These are phyloP conservation scores for Neonectria hederae DNA, from an alignment of 2,329 filamentous ascomycete species.

Conservation along the genomic window DNA sequence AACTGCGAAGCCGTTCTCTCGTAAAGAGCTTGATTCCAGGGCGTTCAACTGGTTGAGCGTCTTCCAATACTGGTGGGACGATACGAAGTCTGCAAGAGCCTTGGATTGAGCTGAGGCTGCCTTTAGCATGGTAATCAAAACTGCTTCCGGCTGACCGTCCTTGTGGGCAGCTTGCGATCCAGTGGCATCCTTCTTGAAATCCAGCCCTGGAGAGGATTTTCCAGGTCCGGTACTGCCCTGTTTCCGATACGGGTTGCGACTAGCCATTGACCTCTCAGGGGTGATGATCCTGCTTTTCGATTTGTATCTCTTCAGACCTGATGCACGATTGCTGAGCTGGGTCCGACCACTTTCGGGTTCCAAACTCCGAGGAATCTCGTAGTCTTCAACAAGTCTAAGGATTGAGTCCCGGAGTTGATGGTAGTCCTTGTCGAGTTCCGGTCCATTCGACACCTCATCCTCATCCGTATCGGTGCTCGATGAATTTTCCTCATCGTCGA, in stretches of 20 bases:
- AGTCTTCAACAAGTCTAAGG: conserved; percentile 82
- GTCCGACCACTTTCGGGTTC: conserved; percentile 68
- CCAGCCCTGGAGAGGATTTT: conserved; percentile 17
- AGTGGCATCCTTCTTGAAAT: conserved; percentile 16
- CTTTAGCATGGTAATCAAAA: conserved; percentile 77
- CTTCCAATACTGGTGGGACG: conserved; percentile 86
- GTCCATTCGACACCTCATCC: conserved; percentile 67
- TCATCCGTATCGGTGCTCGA: conserved; percentile 69
- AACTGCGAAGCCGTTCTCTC: conserved; percentile 74
- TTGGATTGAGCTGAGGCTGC: conserved; percentile 81
- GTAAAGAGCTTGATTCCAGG: conserved; percentile 68
- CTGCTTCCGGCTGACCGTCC: conserved; percentile 57
- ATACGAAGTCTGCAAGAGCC: conserved; percentile 82
- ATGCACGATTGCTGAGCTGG: conserved; percentile 77
- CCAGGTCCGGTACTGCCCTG: conserved; percentile 35
- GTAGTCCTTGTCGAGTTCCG: conserved; percentile 80
- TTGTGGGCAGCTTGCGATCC: conserved; percentile 31
- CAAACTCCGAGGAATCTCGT: conserved; percentile 77
- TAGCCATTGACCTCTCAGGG: conserved; percentile 60
- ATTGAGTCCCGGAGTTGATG: conserved; percentile 84
- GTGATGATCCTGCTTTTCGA: conserved; percentile 68
- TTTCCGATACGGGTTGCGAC: conserved; percentile 67
- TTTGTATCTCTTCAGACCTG: conserved; percentile 66
- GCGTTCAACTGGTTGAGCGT: conserved; percentile 78
- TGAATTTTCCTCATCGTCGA: conserved; percentile 71